Base-by-base conservation (phyloP, 441 rosid species). In the Populus hybrid region DNA sequence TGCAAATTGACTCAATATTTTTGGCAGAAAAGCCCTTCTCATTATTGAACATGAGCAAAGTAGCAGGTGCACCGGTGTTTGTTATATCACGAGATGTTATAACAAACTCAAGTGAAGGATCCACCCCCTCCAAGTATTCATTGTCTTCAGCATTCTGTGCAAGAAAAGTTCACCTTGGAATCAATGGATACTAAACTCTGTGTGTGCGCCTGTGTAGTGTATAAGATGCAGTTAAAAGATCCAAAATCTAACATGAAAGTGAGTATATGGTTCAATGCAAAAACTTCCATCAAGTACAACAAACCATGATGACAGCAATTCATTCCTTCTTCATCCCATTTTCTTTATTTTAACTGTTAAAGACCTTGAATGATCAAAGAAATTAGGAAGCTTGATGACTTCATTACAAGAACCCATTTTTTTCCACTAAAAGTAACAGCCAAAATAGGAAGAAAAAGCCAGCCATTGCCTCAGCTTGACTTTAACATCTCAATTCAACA, bases 121-220 rank as follows among this genome's bases (percentile, higher is more conserved):
- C 77, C 5, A 78, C 85, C 16, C 79, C 83, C 40, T 20, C 69
- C 64, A 76, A 57, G 73, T 81, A 85, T 30, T 71, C 81, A 69
- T 85, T 83, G 30, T 85, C 87, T 32, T 85, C 83, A 0, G 84
- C 84, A 70, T 85, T 85, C 84, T 83, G 83, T 18, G 11, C 77
- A 21, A 54, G 18, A 64, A 63, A 77, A 28, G 0, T 18, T 28
- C 59, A 50, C 59, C 59, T 50, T 50, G n/a, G 59, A 16, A 50
- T 50, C 59, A 50, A 50, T 14, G 59, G 59, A 50, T 50, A 14
- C 59, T 50, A 16, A 50, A 16, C 59, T 46, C 54, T 46, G 6
- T 46, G 20, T 46, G 54, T 46, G 54, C 1, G 54, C 16, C 16
- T 46, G 54, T 46, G 54, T 12, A 46, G 54, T 12, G 18, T 46